Base-by-base conservation (phyloP, 345 rosid species). In the Eucalyptus marginata region DNA sequence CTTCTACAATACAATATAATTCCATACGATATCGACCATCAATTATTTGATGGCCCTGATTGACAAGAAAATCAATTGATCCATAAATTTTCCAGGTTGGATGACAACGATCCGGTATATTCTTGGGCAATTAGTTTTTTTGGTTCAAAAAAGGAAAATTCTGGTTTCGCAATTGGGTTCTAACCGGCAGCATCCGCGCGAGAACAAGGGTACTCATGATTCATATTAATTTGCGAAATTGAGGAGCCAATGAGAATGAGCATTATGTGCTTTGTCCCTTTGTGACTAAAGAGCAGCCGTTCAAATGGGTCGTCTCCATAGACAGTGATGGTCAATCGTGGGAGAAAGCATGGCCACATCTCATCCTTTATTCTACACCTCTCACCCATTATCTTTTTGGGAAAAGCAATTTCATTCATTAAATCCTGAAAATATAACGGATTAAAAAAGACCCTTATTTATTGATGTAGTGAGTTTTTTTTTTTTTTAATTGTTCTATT, bases 11-110 rank as follows among this genome's bases (percentile, higher is more conserved):
- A 22, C 5, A 8, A 56, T 24, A 56, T 56, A 22, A 56, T 56
- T 2, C 3, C 59, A 20, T 24, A 22, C 0, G 8, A 8, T 4
- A 22, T 56, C 1, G 1, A 56, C 12, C 27, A 24, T 56, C 12
- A 56, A 56, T 24, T 1, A 56, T 54, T 54, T 20, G 59, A 56
- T 24, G 27, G 59, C 27, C 22, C 59, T 0, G 2, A 56, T 56
- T 1, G 12, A 56, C 59, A 22, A 56, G 59, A 56, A 56, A 56
- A 22, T 56, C 59, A 56, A 56, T 22, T 9, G 59, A 8, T 56
- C 5, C 59, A 20, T 9, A 56, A 56, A 8, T 22, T 56, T 56
- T 24, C 59, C 27, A 56, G 27, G 59, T 56, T 22, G 22, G 0
- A 56, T 56, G 27, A 56, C 27, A 56, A 56, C 0, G 25, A 20